Evolutionary conservation across 176 grass and related monocot species (phyloP).

Genomic region (Musa itinerans): DNA sequence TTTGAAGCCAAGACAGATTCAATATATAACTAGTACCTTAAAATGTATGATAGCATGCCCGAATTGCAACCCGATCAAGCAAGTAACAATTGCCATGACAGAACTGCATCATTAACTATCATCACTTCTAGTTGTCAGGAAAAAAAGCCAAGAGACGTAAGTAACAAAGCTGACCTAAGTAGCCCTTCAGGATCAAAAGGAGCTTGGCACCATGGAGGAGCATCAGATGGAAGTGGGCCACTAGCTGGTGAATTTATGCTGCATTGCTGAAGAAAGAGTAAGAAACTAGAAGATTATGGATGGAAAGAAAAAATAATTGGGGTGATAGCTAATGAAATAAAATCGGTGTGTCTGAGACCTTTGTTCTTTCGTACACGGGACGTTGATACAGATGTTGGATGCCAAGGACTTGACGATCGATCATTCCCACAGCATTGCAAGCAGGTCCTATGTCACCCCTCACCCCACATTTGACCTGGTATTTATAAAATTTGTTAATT

Average conservation of each 20-base stretch:
- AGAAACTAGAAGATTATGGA: neutral
- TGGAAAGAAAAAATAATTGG: neutral
- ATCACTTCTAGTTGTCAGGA: neutral
- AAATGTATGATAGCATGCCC: constrained; percentile 62
- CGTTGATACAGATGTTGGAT: constrained; percentile 56
- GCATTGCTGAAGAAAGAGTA: constrained; percentile 41
- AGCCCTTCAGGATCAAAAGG: constrained; percentile 81
- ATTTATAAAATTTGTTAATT: neutral
- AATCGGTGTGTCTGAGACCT: constrained; percentile 17
- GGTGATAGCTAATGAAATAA: neutral
- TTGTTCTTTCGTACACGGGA: constrained; percentile 49
- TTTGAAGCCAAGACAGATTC: neutral
- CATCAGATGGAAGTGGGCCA: constrained; percentile 52
- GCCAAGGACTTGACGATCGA: constrained; percentile 53
- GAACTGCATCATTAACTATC: constrained; percentile 27
- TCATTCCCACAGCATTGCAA: constrained; percentile 66
- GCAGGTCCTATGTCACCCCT: constrained; percentile 55
- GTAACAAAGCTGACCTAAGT: constrained; percentile 40
- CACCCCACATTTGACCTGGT: constrained; percentile 55
- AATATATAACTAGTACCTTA: constrained; percentile 34
- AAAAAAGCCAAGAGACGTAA: neutral
- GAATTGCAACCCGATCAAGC: constrained; percentile 71
- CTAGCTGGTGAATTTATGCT: constrained; percentile 58
- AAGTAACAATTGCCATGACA: constrained; percentile 73
- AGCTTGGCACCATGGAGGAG: constrained; percentile 75